Base-by-base conservation (phyloP, 1,139 yeast species). In the Lodderomyces oxycetoniae region DNA sequence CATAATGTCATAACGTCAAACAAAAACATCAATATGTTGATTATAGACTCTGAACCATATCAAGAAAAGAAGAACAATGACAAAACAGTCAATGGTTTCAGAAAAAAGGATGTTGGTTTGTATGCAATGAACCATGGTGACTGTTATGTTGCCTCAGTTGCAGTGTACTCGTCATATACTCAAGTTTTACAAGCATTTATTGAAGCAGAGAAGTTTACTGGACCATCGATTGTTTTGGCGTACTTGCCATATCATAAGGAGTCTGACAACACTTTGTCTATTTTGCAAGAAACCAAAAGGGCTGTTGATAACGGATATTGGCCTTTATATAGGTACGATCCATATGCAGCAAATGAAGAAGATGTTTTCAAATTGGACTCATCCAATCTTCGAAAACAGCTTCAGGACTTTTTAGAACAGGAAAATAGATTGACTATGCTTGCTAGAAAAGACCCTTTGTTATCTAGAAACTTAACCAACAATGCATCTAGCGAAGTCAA, bases 71-170 rank as follows among this genome's bases (percentile, higher is more conserved):
- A 57, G 48, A 38, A 43, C 15, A 30, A 30, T 13, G 37, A 31
- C 3, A 45, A 50, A 30, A 47, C 55, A 35, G 45, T 57, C 34
- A 49, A 59, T 34, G 63, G 66, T 6, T 59, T 63, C 51, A 78
- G 95, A 52, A 89, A 91, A 69, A 89, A 89, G 63, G 96, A 91
- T 56, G 79, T 89, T 46, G 98, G 97, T 40, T 67, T 89, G 36
- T 91, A 87, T 55, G 96, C 96, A 34, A 86, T 89, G 96, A 87
- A 87, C 61, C 87, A 83, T 50, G 94, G 95, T 41, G 77, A 80
- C 40, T 81, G 85, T 34, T 89, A 88, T 52, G 96, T 89, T 45
- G 96, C 97, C 5, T 87, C 96, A 13, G 91, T 88, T 34, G 97
- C 97, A 16, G 82, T 89, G 26, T 89, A 91, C 58, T 76, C 95